Percentiles rank a stretch among this genome's conserved stretches.
These are phyloP conservation scores for Prosopis cineraria DNA, from an alignment of 306 rosid species.

Conservation along the genomic window DNA sequence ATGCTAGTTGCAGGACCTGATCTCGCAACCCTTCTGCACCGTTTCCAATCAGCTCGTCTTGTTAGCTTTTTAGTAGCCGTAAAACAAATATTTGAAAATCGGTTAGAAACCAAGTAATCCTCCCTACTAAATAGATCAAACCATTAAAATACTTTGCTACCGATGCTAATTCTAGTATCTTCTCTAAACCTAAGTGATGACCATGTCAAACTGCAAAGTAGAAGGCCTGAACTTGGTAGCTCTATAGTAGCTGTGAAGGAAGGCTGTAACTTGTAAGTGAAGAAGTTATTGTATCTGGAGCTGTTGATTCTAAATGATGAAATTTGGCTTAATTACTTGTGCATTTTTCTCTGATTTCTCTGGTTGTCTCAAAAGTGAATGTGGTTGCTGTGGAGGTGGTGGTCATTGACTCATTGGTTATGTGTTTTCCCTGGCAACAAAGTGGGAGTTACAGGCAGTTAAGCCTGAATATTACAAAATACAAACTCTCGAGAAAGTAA, in stretches of 20 bases:
- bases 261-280: not conserved
- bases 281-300: not conserved
- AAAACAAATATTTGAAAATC: not conserved
- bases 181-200: not conserved
- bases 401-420: too few species aligned
- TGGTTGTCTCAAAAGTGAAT: slow-evolving; percentile 2
- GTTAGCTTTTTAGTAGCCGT: not conserved
- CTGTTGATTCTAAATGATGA: not conserved
- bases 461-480: too few species aligned
- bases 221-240: not conserved
- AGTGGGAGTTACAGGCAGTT: too few species aligned
- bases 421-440: too few species aligned
- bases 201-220: not conserved
- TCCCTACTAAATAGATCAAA: not conserved
- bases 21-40: not conserved
- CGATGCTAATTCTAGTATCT: not conserved
- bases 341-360: not conserved
- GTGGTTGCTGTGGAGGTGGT: not conserved
- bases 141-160: not conserved
- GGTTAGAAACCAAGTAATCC: not conserved
- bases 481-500: too few species aligned
- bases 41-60: not conserved
- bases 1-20: not conserved
- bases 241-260: not conserved
- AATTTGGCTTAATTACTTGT: not conserved